phyloP scores from a whole-genome alignment of 2,329 filamentous ascomycete genomes.

The Xylaria sp. region DNA sequence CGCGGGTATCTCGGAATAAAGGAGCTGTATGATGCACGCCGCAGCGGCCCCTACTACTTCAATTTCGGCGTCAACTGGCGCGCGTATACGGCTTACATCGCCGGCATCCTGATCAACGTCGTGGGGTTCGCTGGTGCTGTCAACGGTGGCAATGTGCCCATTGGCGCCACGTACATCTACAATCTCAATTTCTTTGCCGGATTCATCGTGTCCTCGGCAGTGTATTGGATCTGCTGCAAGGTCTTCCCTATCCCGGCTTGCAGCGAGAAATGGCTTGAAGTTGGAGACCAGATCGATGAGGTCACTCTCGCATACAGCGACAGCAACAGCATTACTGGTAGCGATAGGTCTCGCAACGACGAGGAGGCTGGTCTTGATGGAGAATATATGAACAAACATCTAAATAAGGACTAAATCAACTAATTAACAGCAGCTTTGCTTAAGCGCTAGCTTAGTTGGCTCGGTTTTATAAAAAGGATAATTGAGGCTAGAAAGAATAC shows the following conservation, averaged over 20 bases:
- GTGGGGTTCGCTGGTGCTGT: slow-evolving; percentile 90
- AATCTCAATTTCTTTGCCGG: slow-evolving; percentile 91
- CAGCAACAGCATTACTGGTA: slow-evolving; percentile 33
- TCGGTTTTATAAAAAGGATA: neutral
- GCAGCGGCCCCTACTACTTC: slow-evolving; percentile 77
- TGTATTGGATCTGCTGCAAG: slow-evolving; percentile 78
- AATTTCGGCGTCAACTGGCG: slow-evolving; percentile 82
- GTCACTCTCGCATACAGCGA: slow-evolving; percentile 60
- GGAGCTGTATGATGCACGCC: slow-evolving; percentile 80
- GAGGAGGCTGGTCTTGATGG: slow-evolving; percentile 44
- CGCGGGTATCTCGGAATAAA: slow-evolving; percentile 82
- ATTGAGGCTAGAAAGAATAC: neutral
- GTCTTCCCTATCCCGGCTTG: slow-evolving; percentile 78
- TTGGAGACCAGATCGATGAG: slow-evolving; percentile 62
- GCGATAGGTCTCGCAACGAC: slow-evolving; percentile 53
- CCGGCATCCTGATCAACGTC: slow-evolving; percentile 88
- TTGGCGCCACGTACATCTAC: slow-evolving; percentile 86
- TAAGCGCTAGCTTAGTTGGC: neutral
- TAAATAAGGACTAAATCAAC: slow-evolving; percentile 24
- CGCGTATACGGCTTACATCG: slow-evolving; percentile 83
- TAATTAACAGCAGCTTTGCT: neutral
- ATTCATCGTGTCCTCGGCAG: slow-evolving; percentile 73
- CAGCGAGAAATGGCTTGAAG: slow-evolving; percentile 72
- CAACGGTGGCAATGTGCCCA: slow-evolving; percentile 71
- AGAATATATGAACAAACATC: slow-evolving; percentile 40